These are phyloP conservation scores for Fusarium xyrophilum DNA, from an alignment of 2,329 filamentous ascomycete genomes.

Conservation along the genomic window DNA sequence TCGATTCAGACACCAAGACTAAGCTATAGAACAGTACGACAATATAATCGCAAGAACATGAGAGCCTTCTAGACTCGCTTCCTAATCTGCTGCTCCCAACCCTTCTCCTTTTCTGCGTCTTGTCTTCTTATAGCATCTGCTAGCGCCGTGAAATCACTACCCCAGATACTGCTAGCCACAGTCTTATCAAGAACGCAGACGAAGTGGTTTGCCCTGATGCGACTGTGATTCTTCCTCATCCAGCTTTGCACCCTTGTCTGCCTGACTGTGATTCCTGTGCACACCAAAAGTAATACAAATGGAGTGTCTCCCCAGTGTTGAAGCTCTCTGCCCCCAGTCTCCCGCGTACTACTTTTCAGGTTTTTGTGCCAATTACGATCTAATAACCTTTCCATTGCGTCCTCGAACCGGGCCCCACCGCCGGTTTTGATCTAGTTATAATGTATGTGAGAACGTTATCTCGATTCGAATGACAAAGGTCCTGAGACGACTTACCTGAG, in stretches of 20 bases:
- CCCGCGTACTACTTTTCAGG: not conserved
- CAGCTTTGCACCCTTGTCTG: not conserved
- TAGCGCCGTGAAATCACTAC: not conserved
- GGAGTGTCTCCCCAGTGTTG: not conserved
- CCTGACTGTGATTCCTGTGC: not conserved
- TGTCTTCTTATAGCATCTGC: not conserved
- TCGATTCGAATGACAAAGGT: no score
- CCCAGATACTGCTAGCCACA: not conserved
- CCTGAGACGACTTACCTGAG: no score
- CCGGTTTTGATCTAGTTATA: not conserved
- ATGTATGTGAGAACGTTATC: not conserved
- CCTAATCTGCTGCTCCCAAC: not conserved
- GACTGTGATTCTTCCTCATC: not conserved
- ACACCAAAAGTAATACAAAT: not conserved
- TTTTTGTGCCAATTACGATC: not conserved
- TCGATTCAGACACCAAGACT: no score
- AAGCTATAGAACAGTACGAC: no score
- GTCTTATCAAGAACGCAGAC: not conserved
- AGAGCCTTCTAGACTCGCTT: not conserved
- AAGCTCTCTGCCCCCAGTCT: not conserved
- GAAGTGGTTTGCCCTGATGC: not conserved
- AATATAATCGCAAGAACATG: no score
- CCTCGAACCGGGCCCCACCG: not conserved
- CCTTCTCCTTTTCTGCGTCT: not conserved
- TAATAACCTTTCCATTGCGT: not conserved